Percentiles rank a stretch among this genome's conserved stretches.
phyloP scores from a whole-genome alignment of 805 yeast species.

The Torulaspora microellipsoides region DNA sequence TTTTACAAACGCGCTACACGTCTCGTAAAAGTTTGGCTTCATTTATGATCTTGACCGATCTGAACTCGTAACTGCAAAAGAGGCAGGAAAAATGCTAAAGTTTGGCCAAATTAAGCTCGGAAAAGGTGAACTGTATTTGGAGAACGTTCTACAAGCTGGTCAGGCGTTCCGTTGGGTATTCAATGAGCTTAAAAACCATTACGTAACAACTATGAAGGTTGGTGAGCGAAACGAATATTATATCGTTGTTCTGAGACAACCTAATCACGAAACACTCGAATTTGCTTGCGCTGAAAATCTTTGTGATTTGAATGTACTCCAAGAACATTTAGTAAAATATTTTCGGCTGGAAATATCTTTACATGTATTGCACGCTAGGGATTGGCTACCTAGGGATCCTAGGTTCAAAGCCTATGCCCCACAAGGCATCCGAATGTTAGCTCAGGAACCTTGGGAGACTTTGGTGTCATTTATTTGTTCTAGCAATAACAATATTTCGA shows the following conservation, averaged over 20 bases:
- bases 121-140: conserved; percentile 45
- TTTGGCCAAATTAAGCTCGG: conserved; percentile 11
- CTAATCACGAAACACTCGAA: conserved; percentile 44
- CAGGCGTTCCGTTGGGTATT: conserved; percentile 35
- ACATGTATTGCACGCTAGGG: conserved; percentile 42
- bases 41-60: neutral
- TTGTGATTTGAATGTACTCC: conserved; percentile 34
- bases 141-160: conserved; percentile 32
- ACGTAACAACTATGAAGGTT: conserved; percentile 26
- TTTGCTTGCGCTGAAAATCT: conserved; percentile 43
- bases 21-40: neutral
- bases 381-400: conserved; percentile 59
- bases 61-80: conserved; percentile 1
- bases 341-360: conserved; percentile 62
- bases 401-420: conserved; percentile 39
- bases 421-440: conserved; percentile 73
- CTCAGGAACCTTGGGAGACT: conserved; percentile 98
- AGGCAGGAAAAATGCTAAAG: conserved; percentile 7
- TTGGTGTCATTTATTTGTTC: conserved; percentile 87
- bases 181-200: conserved; percentile 21
- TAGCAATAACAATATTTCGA: conserved; percentile 89
- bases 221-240: conserved; percentile 39
- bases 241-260: conserved; percentile 61
- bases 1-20: conserved; percentile 5
- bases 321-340: conserved; percentile 54